Evolutionary conservation across 768 basidiomycete genomes (phyloP), one percentile per base, ranked within the genome.

Genomic region (Cantharellus anzutake): DNA sequence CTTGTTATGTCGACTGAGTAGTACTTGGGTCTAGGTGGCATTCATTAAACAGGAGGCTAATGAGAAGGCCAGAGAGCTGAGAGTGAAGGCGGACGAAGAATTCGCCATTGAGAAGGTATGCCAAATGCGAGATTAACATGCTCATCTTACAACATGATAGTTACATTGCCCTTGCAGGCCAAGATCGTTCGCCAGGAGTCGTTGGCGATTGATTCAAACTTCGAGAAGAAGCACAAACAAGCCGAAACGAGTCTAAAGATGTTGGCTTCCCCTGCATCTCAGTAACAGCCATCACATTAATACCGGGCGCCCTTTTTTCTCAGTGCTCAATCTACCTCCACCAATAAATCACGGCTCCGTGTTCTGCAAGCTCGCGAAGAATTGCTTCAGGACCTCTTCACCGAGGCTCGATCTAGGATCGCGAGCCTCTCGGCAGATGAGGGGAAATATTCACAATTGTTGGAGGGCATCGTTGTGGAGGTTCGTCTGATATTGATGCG

Each of bases 1-100:
- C 34, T 4, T 39, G 4, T 4, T 50, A 51, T 4, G 4, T 4
- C 34, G 34, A 63, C 38, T 41, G 1, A 3, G 60, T 51, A 62
- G 20, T 16, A 29, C 5, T 56, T 3, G 44, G 11, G 42, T n/a
- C 39, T 61, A 94, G 93, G 89, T 94, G 53, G 84, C 90, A 58
- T 97, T 97, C 77, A 98, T 98, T 78, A 94, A 89, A 73, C 96
- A 98, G 69, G 96, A 99, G 72, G 94, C 94, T 3, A 71, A 88
- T 64, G 94, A 99, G 75, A 99, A 99, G 73, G 93, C 91, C 0
- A 77, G 96, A 4, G 96, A 99, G 73, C 92, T 99, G 62, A 84
- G 79, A 64, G 90, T 97, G 62, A 99, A 99, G 71, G 94, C 96
- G 0, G 92, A 99, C 63, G 93, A 98, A 70, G 94, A 99, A 73